phyloP scores from a whole-genome alignment of 192 early-diverging fungal species.

The Backusella morwellensis region DNA sequence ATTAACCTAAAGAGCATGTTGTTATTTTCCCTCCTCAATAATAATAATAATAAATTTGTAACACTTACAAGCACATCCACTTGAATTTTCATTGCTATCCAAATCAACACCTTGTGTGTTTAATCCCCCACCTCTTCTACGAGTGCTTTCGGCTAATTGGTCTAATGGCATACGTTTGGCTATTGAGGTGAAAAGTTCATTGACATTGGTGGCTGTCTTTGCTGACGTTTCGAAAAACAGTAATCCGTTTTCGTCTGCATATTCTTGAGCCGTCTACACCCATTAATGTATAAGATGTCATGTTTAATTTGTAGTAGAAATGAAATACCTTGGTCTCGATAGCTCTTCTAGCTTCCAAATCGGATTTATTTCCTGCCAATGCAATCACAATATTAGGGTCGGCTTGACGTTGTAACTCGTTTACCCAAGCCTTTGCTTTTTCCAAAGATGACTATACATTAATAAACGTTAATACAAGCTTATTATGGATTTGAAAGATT shows the following conservation, averaged over 20 bases:
- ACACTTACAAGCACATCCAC: conserved; percentile 39
- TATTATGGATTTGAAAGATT: neutral
- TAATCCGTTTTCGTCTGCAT: conserved; percentile 61
- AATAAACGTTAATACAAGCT: neutral
- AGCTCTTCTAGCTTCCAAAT: conserved; percentile 61
- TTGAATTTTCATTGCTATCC: conserved; percentile 23
- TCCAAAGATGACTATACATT: conserved; percentile 55
- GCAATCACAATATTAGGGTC: conserved; percentile 72
- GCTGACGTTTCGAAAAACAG: conserved; percentile 71
- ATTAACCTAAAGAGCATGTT: neutral
- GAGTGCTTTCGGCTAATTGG: conserved; percentile 54
- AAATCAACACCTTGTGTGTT: conserved; percentile 53
- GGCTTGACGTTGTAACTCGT: conserved; percentile 67
- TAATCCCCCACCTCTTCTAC: conserved; percentile 44
- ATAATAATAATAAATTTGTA: neutral
- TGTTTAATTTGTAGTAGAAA: neutral
- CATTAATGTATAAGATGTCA: neutral
- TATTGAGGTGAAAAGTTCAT: conserved; percentile 59
- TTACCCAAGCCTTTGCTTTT: conserved; percentile 70
- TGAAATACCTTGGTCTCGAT: conserved; percentile 58
- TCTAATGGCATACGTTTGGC: conserved; percentile 72
- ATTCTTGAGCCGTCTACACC: conserved; percentile 57
- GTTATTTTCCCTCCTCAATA: neutral
- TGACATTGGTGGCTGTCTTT: conserved; percentile 62
- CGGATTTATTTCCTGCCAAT: conserved; percentile 65